A percentile compares a stretch with the other conserved stretches of the same genome.
Evolutionary conservation across 306 rosid species (phyloP).

Genomic region (Sechiopsis laciniata): DNA sequence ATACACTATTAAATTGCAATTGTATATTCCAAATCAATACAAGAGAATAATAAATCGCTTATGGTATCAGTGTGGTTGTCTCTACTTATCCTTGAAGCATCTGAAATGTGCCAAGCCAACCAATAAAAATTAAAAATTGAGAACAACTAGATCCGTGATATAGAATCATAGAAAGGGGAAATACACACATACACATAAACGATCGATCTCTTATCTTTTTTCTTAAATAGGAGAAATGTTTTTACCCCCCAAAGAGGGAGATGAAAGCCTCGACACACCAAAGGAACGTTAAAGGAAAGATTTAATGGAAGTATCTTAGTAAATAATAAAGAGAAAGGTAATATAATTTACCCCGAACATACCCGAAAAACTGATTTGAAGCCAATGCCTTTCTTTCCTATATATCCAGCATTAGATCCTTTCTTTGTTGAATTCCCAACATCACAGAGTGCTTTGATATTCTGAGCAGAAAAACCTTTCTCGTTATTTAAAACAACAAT

Average conservation of each 20-base stretch:
- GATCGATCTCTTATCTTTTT: neutral
- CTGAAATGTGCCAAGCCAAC: neutral
- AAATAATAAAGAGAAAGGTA: slow-evolving; percentile 6
- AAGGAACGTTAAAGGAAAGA: neutral
- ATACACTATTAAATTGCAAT: neutral
- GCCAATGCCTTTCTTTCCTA: slow-evolving; percentile 96
- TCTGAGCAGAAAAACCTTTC: slow-evolving; percentile 69
- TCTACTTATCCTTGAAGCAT: slow-evolving; percentile 10
- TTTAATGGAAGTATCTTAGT: neutral
- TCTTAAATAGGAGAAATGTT: neutral
- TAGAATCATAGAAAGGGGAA: neutral
- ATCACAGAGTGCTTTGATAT: slow-evolving; percentile 92
- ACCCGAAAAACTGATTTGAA: slow-evolving; percentile 96
- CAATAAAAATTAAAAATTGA: neutral
- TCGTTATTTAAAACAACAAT: slow-evolving; percentile 84
- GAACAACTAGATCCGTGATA: neutral
- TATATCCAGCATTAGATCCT: slow-evolving; percentile 82
- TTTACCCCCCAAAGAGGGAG: neutral
- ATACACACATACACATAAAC: neutral
- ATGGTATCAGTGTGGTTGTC: neutral
- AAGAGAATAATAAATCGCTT: neutral
- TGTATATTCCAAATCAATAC: neutral
- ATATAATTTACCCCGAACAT: slow-evolving; percentile 25
- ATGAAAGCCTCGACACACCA: neutral
- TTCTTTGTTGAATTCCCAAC: slow-evolving; percentile 94